A percentile compares a stretch with the other conserved stretches of the same genome.
These are phyloP conservation scores for Neurospora africana DNA, from an alignment of 495 filamentous ascomycete genomes.

Conservation along the genomic window DNA sequence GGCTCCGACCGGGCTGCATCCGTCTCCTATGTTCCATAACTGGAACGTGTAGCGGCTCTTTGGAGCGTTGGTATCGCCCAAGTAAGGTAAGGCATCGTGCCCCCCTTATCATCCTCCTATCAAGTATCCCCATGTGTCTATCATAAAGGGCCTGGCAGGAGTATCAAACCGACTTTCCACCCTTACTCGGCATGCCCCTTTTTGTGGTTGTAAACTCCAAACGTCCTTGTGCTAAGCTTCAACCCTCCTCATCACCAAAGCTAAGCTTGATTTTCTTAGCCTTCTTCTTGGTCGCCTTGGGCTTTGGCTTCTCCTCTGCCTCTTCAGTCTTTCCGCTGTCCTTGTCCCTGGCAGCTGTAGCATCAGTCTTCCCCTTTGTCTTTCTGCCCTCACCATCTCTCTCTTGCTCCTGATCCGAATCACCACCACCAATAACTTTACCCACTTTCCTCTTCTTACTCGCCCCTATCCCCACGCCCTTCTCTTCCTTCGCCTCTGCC, in stretches of 20 bases:
- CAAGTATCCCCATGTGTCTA: no score
- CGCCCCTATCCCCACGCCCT: constrained; percentile 24
- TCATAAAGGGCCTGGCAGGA: no score
- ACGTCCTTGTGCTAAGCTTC: no score
- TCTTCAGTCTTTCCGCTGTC: constrained; percentile 4
- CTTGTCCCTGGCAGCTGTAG: constrained; percentile 8
- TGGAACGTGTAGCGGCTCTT: no score
- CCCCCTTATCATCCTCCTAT: no score
- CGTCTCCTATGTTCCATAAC: no score
- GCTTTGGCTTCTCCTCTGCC: not conserved
- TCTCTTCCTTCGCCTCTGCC: constrained; percentile 2
- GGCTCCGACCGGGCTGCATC: no score
- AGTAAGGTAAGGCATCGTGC: no score
- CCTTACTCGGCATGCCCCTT: no score
- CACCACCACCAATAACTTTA: constrained; percentile 32
- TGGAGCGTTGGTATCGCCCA: no score
- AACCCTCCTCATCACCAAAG: constrained; percentile 40
- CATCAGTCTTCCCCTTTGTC: constrained; percentile 2
- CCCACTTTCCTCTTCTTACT: constrained; percentile 40
- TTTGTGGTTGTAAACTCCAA: no score
- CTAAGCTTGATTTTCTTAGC: constrained; percentile 51
- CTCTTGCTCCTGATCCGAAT: not conserved
- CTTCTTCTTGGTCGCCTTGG: constrained; percentile 29
- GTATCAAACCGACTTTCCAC: no score
- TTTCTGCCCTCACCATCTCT: constrained; percentile 12